Evolutionary conservation across 495 filamentous ascomycete species (phyloP), one percentile per base, ranked within the genome.

Genomic region (Daldinia vernicosa): DNA sequence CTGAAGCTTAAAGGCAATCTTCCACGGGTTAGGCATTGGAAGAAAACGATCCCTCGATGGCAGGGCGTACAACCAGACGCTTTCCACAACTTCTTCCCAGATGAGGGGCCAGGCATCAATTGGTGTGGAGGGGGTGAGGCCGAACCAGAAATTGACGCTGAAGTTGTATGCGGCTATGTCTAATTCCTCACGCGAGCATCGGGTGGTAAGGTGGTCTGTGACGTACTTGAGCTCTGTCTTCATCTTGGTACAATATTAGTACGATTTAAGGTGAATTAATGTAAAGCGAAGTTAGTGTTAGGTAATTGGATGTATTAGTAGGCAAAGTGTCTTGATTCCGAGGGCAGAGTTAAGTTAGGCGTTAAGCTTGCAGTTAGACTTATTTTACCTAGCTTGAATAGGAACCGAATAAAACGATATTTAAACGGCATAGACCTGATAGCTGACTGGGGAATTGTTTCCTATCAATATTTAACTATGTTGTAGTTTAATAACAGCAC

Each of bases 1-100:
- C 8, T 51, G 22, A 1, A 69, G 37, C 32, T 70, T 28, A 3
- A 70, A 11, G 1, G 50, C 56, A 14, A 64, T 35, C 35, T 66
- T 70, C 67, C 67, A 66, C 0, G 7, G 5, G 14, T 66, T 64
- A 1, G 62, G 60, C 9, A 47, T 3, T 3, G n/a, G 15, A 2
- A 15, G 30, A 17, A 32, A 27, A 4, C 19, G 14, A n/a, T 66
- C 39, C 5, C 1, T 6, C 14, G 43, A 33, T 4, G 57, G 62
- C 0, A 30, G 24, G 9, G 56, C 56, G 28, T 24, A 66, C 8
- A 64, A 3, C 67, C 61, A 65, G 11, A 70, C 55, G 17, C 24
- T n/a, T 6, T 43, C 7, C 1, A 55, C 4, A 0, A 7, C 0
- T 14, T 55, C 22, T 11, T 37, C 11, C 27, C n/a, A 66, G 17